phyloP scores from a whole-genome alignment of 331 rosid species.

The Quercus phellos region DNA sequence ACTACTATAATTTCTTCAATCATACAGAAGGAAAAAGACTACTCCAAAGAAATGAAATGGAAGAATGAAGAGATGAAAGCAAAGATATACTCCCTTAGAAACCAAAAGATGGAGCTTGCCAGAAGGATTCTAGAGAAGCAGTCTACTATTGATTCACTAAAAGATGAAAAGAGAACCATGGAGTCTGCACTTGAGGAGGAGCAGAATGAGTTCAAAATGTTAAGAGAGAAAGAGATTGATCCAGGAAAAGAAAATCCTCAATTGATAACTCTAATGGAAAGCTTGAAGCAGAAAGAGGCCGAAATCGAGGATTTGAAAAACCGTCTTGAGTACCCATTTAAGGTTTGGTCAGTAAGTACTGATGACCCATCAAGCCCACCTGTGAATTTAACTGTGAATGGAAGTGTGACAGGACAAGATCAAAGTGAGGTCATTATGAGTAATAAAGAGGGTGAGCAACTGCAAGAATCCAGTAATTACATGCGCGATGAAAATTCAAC shows the following conservation, averaged over 20 bases:
- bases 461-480: background rate
- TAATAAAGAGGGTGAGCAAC: constrained; percentile 15
- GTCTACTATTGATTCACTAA: constrained; percentile 58
- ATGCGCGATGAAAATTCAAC: background rate
- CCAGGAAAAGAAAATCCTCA: constrained; percentile 20
- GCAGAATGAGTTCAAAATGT: constrained; percentile 54
- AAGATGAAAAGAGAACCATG: constrained; percentile 64
- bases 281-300: constrained; percentile 59
- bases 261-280: constrained; percentile 30
- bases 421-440: background rate
- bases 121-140: constrained; percentile 56
- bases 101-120: constrained; percentile 64
- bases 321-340: constrained; percentile 29
- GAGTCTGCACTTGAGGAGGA: constrained; percentile 58
- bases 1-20: background rate
- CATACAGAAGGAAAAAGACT: constrained; percentile 57
- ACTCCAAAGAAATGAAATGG: constrained; percentile 43
- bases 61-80: constrained; percentile 66
- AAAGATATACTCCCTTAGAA: constrained; percentile 45
- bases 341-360: constrained; percentile 15
- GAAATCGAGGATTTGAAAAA: constrained; percentile 53
- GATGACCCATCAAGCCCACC: constrained; percentile 30
- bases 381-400: constrained; percentile 22
- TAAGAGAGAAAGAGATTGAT: constrained; percentile 21
- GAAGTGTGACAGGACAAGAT: constrained; percentile 12